Percentiles rank a stretch among this genome's conserved stretches.
Conservation (phyloP, 306 rosid genomes). For the Crotalaria pallida region DNA sequence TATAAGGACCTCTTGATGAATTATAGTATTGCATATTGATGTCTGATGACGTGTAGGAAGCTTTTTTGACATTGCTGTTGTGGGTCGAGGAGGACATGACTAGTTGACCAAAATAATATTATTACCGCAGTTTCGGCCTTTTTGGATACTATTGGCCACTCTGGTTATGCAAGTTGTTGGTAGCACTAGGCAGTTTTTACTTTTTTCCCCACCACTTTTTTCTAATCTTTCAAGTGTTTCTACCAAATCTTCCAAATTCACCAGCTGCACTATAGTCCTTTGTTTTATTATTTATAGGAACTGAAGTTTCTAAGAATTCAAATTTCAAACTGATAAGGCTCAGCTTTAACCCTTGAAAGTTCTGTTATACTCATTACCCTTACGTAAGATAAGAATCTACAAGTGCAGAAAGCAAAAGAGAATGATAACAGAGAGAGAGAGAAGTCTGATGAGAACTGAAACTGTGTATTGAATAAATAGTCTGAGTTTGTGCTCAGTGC, state of each 20-base stretch:
- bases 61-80: neutral
- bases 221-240: neutral
- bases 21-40: neutral
- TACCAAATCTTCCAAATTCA: too few relatives aligned
- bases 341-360: neutral
- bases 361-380: neutral
- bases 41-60: neutral
- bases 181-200: neutral
- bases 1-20: neutral
- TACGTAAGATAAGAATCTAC: too few relatives aligned
- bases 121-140: neutral
- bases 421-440: too few relatives aligned
- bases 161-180: neutral
- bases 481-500: too few relatives aligned
- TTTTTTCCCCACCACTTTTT: neutral
- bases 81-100: neutral
- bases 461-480: too few relatives aligned
- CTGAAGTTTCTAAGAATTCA: neutral
- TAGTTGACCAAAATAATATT: neutral
- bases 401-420: too few relatives aligned
- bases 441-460: too few relatives aligned
- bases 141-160: neutral
- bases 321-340: neutral
- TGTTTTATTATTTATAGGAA: neutral
- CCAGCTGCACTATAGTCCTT: too few relatives aligned